These are phyloP conservation scores for Blastobotrys serpentis DNA, from an alignment of 1,139 yeast species.

Conservation along the genomic window DNA sequence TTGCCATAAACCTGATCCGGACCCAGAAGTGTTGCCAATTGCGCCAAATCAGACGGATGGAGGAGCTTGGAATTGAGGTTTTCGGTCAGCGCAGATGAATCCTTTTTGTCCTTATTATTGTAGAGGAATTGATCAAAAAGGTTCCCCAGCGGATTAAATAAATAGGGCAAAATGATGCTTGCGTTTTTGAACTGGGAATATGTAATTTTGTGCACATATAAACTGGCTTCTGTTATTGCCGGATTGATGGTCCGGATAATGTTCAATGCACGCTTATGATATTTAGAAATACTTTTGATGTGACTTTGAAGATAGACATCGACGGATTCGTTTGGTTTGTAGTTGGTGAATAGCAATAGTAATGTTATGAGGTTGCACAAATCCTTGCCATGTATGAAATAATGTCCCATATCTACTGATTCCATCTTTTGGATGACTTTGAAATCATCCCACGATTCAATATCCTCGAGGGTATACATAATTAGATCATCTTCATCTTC, in stretches of 20 bases:
- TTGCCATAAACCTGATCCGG: slow-evolving; percentile 30
- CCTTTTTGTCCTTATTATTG: slow-evolving; percentile 34
- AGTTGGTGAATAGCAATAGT: slow-evolving; percentile 28
- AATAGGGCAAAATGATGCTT: slow-evolving; percentile 25
- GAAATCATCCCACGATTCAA: slow-evolving; percentile 35
- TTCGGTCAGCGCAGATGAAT: slow-evolving; percentile 13
- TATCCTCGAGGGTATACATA: slow-evolving; percentile 22
- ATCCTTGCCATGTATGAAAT: slow-evolving; percentile 32
- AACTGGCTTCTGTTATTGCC: slow-evolving; percentile 17
- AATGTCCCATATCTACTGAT: slow-evolving; percentile 36
- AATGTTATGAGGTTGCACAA: slow-evolving; percentile 29
- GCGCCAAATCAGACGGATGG: background rate
- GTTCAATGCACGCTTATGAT: slow-evolving; percentile 13
- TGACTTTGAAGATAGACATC: slow-evolving; percentile 6
- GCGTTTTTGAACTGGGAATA: slow-evolving; percentile 26
- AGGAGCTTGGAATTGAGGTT: slow-evolving; percentile 6
- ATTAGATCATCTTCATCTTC: slow-evolving; percentile 29
- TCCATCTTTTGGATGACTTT: slow-evolving; percentile 33
- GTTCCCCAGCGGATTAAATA: slow-evolving; percentile 28
- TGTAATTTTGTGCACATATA: slow-evolving; percentile 22
- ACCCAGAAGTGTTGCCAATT: slow-evolving; percentile 6
- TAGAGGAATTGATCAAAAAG: slow-evolving; percentile 31
- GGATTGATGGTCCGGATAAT: slow-evolving; percentile 25
- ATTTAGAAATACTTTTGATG: background rate
- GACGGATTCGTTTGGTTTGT: slow-evolving; percentile 21